Conservation (phyloP, 148 eudicot genomes). For the Chenopodium formosanum region DNA sequence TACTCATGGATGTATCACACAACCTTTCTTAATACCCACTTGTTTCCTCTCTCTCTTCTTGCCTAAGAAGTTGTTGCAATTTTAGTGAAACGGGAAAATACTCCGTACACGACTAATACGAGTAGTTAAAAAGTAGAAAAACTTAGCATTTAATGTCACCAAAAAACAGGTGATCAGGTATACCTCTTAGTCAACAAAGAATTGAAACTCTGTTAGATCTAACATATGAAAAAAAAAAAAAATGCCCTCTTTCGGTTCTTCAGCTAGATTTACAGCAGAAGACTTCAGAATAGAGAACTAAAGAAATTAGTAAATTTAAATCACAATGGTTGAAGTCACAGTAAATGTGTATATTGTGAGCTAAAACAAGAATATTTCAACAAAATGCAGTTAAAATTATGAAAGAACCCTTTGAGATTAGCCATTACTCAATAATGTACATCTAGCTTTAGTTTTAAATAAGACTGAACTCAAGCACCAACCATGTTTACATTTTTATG, state of each 20-base stretch:
- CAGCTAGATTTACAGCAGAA: neutral
- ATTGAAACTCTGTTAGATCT: too few relatives aligned
- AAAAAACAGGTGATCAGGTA: too few relatives aligned
- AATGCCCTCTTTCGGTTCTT: neutral
- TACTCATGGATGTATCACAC: neutral
- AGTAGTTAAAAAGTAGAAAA: too few relatives aligned
- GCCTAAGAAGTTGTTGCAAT: too few relatives aligned
- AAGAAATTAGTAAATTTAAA: neutral
- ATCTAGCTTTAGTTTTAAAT: neutral
- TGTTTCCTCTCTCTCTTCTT: too few relatives aligned
- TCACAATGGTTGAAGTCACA: neutral
- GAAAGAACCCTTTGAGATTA: neutral
- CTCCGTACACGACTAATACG: too few relatives aligned
- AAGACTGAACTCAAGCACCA: conserved; percentile 13
- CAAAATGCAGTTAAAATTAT: neutral
- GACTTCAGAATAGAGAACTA: neutral
- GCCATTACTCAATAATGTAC: conserved; percentile 15
- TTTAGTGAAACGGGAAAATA: too few relatives aligned
- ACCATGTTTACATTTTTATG: conserved; percentile 4
- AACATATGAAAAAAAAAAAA: neutral
- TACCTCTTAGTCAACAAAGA: too few relatives aligned
- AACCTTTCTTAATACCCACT: neutral
- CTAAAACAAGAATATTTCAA: neutral
- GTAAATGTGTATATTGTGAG: neutral
- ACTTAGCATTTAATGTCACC: too few relatives aligned